Percentiles rank a stretch among this genome's conserved stretches.
These are phyloP conservation scores for Leccinum imitatum DNA, from an alignment of 768 basidiomycete species.

Conservation along the genomic window DNA sequence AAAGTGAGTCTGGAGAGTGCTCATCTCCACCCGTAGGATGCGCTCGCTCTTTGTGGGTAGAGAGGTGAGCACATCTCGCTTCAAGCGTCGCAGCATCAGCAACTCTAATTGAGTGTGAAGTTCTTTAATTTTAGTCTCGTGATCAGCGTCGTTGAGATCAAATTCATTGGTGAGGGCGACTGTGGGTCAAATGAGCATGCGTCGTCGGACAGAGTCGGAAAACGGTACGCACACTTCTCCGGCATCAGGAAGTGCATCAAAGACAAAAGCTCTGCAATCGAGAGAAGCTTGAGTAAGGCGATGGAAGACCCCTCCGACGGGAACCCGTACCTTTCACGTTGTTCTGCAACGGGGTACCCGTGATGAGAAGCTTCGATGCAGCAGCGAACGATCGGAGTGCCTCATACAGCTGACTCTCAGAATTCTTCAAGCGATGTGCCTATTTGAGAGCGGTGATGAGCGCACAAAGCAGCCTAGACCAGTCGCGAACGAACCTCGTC, in stretches of 20 bases:
- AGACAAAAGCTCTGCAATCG: constrained; percentile 76
- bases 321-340: constrained; percentile 85
- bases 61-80: constrained; percentile 94
- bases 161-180: constrained; percentile 94
- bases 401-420: constrained; percentile 95
- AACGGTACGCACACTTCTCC: constrained; percentile 73
- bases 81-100: constrained; percentile 92
- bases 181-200: constrained; percentile 33
- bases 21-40: constrained; percentile 97
- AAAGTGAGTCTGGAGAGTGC: constrained; percentile 92
- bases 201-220: background rate
- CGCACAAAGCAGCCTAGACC: constrained; percentile 1
- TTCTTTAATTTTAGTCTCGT: constrained; percentile 94
- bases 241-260: constrained; percentile 99
- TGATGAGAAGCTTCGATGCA: constrained; percentile 92
- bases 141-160: constrained; percentile 89
- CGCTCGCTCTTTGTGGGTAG: constrained; percentile 98
- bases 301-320: background rate
- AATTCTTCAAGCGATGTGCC: constrained; percentile 98
- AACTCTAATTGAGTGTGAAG: constrained; percentile 90
- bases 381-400: constrained; percentile 87
- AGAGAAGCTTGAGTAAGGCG: constrained; percentile 10
- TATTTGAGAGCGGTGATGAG: constrained; percentile 32
- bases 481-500: constrained; percentile 68
- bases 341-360: constrained; percentile 97